A percentile compares a stretch with the other conserved stretches of the same genome.
Evolutionary conservation across 2,329 filamentous ascomycete genomes (phyloP).

Genomic region (Colletotrichum sp.): DNA sequence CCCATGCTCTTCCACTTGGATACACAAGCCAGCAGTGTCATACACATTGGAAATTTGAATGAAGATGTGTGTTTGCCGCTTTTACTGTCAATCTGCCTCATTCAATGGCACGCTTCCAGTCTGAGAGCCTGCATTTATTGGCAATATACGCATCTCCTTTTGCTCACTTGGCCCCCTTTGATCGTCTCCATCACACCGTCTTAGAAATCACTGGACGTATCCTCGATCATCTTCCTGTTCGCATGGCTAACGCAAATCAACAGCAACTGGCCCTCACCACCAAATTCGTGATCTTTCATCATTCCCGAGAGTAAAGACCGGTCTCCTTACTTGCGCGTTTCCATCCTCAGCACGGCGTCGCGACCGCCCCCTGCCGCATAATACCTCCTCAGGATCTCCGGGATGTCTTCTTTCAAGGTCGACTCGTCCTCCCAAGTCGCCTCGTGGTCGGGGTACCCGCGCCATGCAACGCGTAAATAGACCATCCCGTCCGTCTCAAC

Average conservation of each 20-base stretch:
- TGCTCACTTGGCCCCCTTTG: not conserved
- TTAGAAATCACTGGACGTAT: not conserved
- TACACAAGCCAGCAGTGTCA: not conserved
- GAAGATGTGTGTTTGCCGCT: not conserved
- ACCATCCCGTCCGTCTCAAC: not conserved
- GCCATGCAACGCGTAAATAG: not conserved
- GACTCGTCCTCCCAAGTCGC: not conserved
- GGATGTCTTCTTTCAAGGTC: not conserved
- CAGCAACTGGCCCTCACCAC: not conserved
- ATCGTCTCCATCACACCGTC: not conserved
- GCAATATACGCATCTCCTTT: not conserved
- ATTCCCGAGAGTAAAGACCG: not conserved
- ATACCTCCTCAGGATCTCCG: not conserved
- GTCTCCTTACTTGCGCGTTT: not conserved
- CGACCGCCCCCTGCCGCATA: not conserved
- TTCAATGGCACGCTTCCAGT: not conserved
- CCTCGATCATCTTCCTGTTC: not conserved
- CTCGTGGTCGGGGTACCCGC: not conserved
- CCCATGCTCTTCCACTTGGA: not conserved
- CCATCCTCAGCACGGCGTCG: not conserved
- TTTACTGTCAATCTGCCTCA: not conserved
- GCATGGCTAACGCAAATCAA: not conserved
- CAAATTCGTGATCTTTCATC: not conserved
- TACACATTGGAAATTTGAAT: not conserved
- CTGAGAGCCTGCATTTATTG: not conserved